Conservation (phyloP, 257 asterid species). For the Ilex aquifolium region DNA sequence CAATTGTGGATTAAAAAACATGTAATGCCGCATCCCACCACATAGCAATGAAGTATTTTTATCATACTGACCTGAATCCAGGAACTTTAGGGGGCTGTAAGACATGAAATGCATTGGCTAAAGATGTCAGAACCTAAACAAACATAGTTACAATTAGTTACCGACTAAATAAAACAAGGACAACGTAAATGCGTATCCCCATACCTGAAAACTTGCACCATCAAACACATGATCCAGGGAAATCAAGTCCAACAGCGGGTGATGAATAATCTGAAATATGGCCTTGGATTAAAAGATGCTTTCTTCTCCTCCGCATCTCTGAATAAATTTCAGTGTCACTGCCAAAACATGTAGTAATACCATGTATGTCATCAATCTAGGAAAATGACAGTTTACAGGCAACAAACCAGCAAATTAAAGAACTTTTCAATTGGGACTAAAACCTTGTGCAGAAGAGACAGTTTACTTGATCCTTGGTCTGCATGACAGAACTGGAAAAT, state of each 20-base stretch:
- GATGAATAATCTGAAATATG: slow-evolving; percentile 84
- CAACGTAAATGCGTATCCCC: slow-evolving; percentile 1
- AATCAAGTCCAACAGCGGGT: slow-evolving; percentile 84
- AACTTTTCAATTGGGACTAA: slow-evolving; percentile 4
- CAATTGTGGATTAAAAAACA: too few relatives aligned
- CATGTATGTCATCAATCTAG: slow-evolving; percentile 2
- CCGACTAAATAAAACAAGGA: not conserved
- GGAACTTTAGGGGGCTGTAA: slow-evolving; percentile 94
- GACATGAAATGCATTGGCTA: slow-evolving; percentile 85
- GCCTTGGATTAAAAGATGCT: slow-evolving; percentile 72
- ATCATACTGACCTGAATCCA: slow-evolving; percentile 67
- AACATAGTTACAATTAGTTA: slow-evolving; percentile 1
- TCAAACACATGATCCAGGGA: slow-evolving; percentile 84
- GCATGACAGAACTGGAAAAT: slow-evolving; percentile 63
- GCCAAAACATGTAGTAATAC: slow-evolving; percentile 60
- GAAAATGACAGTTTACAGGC: slow-evolving; percentile 9
- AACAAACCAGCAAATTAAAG: slow-evolving; percentile 1
- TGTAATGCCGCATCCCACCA: too few relatives aligned
- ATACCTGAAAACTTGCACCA: slow-evolving; percentile 92
- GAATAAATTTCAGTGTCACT: slow-evolving; percentile 72
- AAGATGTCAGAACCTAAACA: slow-evolving; percentile 70
- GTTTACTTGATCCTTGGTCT: slow-evolving; percentile 71
- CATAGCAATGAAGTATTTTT: too few relatives aligned
- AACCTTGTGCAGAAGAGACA: slow-evolving; percentile 86
- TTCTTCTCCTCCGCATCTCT: slow-evolving; percentile 77